Evolutionary conservation across 495 filamentous ascomycete genomes (phyloP).

Genomic region (Tuber indicum): DNA sequence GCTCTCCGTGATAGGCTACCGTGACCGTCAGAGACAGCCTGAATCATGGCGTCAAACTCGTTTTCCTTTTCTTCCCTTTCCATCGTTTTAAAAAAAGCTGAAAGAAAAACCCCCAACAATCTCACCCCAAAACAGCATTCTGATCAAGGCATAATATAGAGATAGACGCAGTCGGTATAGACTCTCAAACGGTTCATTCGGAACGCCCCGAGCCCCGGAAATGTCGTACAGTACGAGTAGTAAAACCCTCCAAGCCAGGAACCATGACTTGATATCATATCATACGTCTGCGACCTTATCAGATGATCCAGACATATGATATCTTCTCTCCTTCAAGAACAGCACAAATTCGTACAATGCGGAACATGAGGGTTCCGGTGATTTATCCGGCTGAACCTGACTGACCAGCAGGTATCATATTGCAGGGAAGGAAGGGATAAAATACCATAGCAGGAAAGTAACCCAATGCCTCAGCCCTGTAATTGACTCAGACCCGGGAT

Average conservation of each 20-base stretch:
- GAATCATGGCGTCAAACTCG: constrained; percentile 1
- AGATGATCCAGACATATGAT: background rate
- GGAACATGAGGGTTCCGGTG: background rate
- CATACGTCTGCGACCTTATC: background rate
- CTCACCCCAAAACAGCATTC: background rate
- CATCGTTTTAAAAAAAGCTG: background rate
- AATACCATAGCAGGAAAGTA: background rate
- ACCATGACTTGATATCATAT: background rate
- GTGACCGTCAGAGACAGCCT: background rate
- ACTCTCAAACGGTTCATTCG: background rate
- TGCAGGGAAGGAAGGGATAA: background rate
- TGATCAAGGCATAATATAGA: background rate
- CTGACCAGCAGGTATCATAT: background rate
- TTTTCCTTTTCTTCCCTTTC: background rate
- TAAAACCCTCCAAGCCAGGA: background rate
- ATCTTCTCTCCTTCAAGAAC: background rate
- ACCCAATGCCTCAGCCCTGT: background rate
- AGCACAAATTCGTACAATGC: too few species aligned
- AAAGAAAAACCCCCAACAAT: background rate
- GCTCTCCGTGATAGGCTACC: background rate
- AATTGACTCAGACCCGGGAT: background rate
- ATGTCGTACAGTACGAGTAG: background rate
- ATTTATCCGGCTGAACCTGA: background rate
- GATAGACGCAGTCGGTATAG: background rate
- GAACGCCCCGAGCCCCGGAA: background rate